A percentile compares a stretch with the other conserved stretches of the same genome.
phyloP scores from a whole-genome alignment of 495 filamentous ascomycete genomes.

The Paragyromitra xinjiangensis region DNA sequence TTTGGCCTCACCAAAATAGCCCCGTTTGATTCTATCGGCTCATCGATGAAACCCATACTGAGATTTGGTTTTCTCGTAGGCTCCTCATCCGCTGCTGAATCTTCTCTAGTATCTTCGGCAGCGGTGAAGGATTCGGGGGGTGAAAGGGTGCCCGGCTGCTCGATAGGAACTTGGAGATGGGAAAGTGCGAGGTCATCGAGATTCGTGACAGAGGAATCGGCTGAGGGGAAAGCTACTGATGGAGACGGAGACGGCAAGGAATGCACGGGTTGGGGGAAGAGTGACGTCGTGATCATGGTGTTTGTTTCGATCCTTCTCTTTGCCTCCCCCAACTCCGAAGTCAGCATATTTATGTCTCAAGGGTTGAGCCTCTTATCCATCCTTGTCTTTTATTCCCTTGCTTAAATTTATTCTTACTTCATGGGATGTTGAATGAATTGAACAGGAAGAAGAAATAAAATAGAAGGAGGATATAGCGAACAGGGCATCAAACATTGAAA shows the following conservation, averaged over 20 bases:
- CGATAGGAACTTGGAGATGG: constrained; percentile 43
- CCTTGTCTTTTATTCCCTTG: constrained; percentile 32
- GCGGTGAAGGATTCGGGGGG: constrained; percentile 49
- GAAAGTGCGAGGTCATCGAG: constrained; percentile 48
- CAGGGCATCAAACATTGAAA: constrained; percentile 51
- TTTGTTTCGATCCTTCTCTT: constrained; percentile 55
- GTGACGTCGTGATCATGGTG: constrained; percentile 52
- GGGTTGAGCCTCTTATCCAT: constrained; percentile 44
- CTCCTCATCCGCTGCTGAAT: constrained; percentile 36
- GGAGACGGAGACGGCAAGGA: constrained; percentile 51
- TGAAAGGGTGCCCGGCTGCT: constrained; percentile 47
- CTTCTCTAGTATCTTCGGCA: constrained; percentile 48
- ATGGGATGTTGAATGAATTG: constrained; percentile 44
- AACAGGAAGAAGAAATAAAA: constrained; percentile 40
- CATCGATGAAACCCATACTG: constrained; percentile 42
- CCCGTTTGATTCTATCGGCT: constrained; percentile 32
- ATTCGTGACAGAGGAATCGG: constrained; percentile 47
- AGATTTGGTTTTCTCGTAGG: constrained; percentile 24
- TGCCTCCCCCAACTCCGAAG: constrained; percentile 49
- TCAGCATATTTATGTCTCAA: constrained; percentile 50
- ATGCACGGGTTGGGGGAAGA: constrained; percentile 52
- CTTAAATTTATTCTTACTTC: constrained; percentile 46
- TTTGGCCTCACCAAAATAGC: constrained; percentile 33
- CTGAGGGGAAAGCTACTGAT: constrained; percentile 51
- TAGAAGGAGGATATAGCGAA: constrained; percentile 39